Evolutionary conservation across 108 stramenopile genomes (phyloP).

Genomic region (Seminavis robusta): DNA sequence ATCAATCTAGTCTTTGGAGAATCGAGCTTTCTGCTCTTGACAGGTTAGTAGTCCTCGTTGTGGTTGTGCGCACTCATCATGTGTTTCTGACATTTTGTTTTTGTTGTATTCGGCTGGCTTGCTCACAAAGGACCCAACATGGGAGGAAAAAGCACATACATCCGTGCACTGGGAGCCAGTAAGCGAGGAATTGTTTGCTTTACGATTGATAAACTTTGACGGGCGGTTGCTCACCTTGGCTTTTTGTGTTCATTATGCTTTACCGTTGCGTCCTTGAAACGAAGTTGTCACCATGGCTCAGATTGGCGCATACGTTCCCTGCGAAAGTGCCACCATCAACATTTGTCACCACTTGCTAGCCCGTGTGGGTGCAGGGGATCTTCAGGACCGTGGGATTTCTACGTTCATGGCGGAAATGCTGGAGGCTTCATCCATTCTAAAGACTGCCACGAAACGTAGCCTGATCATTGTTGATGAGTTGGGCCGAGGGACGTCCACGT

Average conservation of each 20-base stretch:
- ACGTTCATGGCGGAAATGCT: slow-evolving; percentile 99
- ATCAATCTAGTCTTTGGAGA: slow-evolving; percentile 63
- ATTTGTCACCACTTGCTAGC: slow-evolving; percentile 89
- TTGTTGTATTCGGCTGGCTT: no score
- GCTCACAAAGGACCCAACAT: no score
- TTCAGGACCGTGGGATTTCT: slow-evolving; percentile 91
- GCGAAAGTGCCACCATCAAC: slow-evolving; percentile 79
- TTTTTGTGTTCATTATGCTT: no score
- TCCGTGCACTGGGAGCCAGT: slow-evolving; percentile 90
- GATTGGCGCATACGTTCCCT: slow-evolving; percentile 89
- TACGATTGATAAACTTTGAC: no score
- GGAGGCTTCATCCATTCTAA: slow-evolving; percentile 91
- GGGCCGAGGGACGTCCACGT: slow-evolving; percentile 95
- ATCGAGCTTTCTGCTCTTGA: slow-evolving; percentile 83
- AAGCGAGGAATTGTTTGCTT: no score
- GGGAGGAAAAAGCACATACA: slow-evolving; percentile 93
- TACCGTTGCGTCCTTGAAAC: no score
- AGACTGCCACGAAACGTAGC: slow-evolving; percentile 80
- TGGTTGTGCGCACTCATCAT: neutral
- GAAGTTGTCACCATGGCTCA: slow-evolving; percentile 97
- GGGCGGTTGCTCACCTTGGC: no score
- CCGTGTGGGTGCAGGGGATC: slow-evolving; percentile 95
- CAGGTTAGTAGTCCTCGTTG: slow-evolving; percentile 81
- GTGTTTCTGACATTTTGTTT: neutral
- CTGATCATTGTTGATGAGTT: slow-evolving; percentile 99